phyloP scores from a whole-genome alignment of 306 rosid species.

The Vigna nakashimae region DNA sequence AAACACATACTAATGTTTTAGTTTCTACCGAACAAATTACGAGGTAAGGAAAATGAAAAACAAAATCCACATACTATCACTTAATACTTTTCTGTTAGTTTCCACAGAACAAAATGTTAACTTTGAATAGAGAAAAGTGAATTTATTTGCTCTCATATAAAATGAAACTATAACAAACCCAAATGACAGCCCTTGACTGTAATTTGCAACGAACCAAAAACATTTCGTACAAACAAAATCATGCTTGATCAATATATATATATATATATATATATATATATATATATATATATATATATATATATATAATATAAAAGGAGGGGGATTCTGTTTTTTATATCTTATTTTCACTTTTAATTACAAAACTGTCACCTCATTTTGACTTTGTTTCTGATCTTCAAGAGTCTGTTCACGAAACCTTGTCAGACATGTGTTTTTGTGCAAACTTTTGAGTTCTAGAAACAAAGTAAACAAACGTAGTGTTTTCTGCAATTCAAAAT shows the following conservation, averaged over 20 bases:
- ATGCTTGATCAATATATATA: neutral
- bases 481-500: neutral
- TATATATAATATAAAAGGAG: too few relatives aligned
- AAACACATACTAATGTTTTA: too few relatives aligned
- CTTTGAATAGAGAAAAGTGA: neutral
- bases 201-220: constrained; percentile 2
- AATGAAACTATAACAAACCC: neutral
- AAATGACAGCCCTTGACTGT: constrained; percentile 1
- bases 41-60: neutral
- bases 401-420: neutral
- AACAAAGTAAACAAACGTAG: too few relatives aligned
- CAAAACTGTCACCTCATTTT: neutral
- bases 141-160: neutral
- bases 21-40: too few relatives aligned
- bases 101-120: neutral
- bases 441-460: too few relatives aligned
- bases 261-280: too few relatives aligned
- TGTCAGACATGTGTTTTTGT: too few relatives aligned
- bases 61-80: too few relatives aligned
- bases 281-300: too few relatives aligned
- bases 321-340: neutral
- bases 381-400: neutral
- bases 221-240: neutral
- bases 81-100: too few relatives aligned
- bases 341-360: neutral